phyloP scores from a whole-genome alignment of 2,329 filamentous ascomycete genomes.

The Colletotrichum paranaense region DNA sequence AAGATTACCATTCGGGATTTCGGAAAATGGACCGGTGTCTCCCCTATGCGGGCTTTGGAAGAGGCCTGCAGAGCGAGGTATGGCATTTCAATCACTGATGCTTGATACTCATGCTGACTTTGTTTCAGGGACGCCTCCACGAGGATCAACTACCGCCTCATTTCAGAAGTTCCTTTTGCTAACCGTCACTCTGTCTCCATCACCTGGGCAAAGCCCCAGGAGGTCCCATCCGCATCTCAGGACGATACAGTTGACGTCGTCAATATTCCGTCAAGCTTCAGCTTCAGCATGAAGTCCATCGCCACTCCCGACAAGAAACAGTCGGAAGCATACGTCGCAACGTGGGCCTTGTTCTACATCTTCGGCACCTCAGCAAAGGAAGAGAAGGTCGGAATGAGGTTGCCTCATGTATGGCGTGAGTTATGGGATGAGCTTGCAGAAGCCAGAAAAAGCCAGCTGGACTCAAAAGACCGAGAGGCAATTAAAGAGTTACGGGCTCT shows the following conservation, averaged over 20 bases:
- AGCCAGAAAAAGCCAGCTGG: constrained; percentile 75
- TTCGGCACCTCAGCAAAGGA: constrained; percentile 84
- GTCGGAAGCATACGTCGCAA: constrained; percentile 88
- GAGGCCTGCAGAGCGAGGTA: constrained; percentile 88
- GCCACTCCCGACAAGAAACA: constrained; percentile 82
- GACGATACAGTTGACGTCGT: constrained; percentile 51
- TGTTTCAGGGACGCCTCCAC: constrained; percentile 73
- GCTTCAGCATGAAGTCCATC: constrained; percentile 79
- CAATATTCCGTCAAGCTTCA: constrained; percentile 63
- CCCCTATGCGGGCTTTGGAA: constrained; percentile 80
- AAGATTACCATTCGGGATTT: constrained; percentile 81
- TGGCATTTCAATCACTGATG: constrained; percentile 31
- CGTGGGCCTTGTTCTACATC: constrained; percentile 82
- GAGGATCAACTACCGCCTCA: constrained; percentile 73
- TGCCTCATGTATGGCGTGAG: constrained; percentile 86
- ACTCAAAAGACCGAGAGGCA: constrained; percentile 75
- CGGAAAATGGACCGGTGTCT: constrained; percentile 83
- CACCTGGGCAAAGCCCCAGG: constrained; percentile 81
- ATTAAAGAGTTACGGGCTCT: constrained; percentile 77
- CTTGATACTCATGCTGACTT: constrained; percentile 6
- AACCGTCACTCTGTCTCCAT: constrained; percentile 81
- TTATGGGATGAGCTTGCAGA: constrained; percentile 84
- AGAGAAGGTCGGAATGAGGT: constrained; percentile 82
- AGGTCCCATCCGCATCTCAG: constrained; percentile 53
- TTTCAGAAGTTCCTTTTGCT: constrained; percentile 81